Percentiles rank a stretch among this genome's conserved stretches.
These are phyloP conservation scores for Alternaria conjuncta DNA, from an alignment of 2,329 filamentous ascomycete genomes.

Conservation along the genomic window DNA sequence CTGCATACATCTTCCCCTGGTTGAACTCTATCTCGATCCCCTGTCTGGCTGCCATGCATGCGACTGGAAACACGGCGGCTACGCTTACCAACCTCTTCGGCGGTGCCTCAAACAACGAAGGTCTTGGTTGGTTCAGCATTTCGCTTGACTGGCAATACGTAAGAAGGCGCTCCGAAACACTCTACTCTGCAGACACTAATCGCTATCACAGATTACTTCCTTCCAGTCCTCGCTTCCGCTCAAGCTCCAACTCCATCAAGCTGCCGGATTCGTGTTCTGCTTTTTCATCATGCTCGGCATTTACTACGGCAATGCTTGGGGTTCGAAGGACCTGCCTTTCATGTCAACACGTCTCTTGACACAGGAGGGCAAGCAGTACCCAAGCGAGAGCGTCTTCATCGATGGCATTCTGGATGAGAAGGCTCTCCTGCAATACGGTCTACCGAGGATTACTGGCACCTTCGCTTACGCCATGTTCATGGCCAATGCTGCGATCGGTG, in stretches of 20 bases:
- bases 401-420: conserved; percentile 18
- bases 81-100: conserved; percentile 21
- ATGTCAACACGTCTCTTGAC: conserved; percentile 24
- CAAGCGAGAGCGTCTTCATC: conserved; percentile 17
- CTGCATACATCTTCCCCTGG: conserved; percentile 26
- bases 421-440: conserved; percentile 17
- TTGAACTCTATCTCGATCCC: conserved; percentile 24
- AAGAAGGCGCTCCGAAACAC: background rate
- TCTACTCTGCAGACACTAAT: background rate
- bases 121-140: conserved; percentile 14
- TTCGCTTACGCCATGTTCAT: conserved; percentile 25
- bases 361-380: conserved; percentile 12
- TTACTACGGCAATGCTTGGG: conserved; percentile 23
- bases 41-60: conserved; percentile 20
- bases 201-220: conserved; percentile 13
- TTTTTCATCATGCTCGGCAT: conserved; percentile 18
- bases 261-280: conserved; percentile 15
- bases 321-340: conserved; percentile 17
- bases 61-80: conserved; percentile 18
- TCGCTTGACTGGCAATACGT: conserved; percentile 27
- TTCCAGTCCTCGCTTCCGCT: conserved; percentile 23
- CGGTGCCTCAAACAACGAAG: conserved; percentile 21
- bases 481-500: conserved; percentile 26
- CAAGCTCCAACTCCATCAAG: conserved; percentile 20
- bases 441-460: conserved; percentile 17